Conservation (phyloP, 305 asterid genomes). For the Vinca major region DNA sequence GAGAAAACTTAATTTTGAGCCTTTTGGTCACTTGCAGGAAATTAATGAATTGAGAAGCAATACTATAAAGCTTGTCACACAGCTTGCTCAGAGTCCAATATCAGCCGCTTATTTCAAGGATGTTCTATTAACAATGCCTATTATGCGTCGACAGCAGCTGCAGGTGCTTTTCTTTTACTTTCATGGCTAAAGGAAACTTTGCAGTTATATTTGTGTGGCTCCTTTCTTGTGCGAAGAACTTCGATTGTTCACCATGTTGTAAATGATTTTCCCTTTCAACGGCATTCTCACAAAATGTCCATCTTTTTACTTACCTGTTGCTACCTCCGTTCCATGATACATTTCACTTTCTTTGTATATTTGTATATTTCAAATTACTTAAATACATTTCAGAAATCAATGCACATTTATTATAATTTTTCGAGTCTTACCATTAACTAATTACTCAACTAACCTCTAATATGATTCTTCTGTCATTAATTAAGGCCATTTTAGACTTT, state of each 20-base stretch:
- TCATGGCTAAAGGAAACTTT: background rate
- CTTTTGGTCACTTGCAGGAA: conserved; percentile 44
- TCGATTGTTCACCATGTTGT: background rate
- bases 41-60: conserved; percentile 47
- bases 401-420: too few species aligned
- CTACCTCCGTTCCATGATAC: too few species aligned
- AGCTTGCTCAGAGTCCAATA: conserved; percentile 78
- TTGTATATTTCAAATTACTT: too few species aligned
- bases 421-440: too few species aligned
- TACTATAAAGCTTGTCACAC: conserved; percentile 69
- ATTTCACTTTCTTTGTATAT: too few species aligned
- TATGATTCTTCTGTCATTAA: too few species aligned
- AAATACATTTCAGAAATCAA: too few species aligned
- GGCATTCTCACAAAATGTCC: background rate
- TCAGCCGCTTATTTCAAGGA: conserved; percentile 67
- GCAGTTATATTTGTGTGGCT: background rate
- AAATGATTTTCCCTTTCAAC: background rate
- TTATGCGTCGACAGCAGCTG: conserved; percentile 63
- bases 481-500: too few species aligned
- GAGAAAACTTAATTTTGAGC: conserved; percentile 16
- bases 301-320: background rate
- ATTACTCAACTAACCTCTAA: too few species aligned
- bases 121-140: conserved; percentile 72
- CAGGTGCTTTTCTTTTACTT: conserved; percentile 50
- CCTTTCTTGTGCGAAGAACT: too few species aligned